Conservation (phyloP, 345 rosid genomes). For the Populus nigra region DNA sequence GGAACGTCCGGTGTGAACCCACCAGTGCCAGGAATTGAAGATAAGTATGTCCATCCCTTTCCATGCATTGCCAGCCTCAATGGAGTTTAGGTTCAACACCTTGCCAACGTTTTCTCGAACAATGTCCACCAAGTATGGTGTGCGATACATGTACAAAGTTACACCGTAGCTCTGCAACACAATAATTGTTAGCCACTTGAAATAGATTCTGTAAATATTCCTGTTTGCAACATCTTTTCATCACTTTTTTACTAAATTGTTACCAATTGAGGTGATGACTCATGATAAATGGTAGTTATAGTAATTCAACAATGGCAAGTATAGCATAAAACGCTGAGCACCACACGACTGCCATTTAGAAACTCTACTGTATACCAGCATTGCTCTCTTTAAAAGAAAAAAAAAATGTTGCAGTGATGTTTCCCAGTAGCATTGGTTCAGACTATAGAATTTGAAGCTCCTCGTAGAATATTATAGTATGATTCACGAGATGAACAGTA, state of each 20-base stretch:
- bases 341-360: background rate
- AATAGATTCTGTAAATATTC: background rate
- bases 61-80: conserved; percentile 67
- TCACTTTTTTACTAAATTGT: background rate
- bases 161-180: conserved; percentile 63
- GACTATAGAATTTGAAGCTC: background rate
- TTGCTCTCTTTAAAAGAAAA: too few species aligned
- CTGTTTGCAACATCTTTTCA: background rate
- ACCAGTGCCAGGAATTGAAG: conserved; percentile 98
- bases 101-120: conserved; percentile 51
- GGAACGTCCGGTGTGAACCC: conserved; percentile 73
- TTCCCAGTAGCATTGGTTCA: background rate
- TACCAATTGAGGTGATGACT: too few species aligned
- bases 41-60: conserved; percentile 74
- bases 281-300: background rate
- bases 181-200: background rate
- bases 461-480: background rate
- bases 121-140: conserved; percentile 84
- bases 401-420: background rate
- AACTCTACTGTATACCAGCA: too few species aligned
- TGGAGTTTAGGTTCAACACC: conserved; percentile 64
- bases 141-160: conserved; percentile 59
- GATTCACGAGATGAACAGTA: background rate
- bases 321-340: background rate
- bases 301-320: background rate